Conservation (phyloP, 192 early-diverging fungal genomes). For the Backusella morwellensis region DNA sequence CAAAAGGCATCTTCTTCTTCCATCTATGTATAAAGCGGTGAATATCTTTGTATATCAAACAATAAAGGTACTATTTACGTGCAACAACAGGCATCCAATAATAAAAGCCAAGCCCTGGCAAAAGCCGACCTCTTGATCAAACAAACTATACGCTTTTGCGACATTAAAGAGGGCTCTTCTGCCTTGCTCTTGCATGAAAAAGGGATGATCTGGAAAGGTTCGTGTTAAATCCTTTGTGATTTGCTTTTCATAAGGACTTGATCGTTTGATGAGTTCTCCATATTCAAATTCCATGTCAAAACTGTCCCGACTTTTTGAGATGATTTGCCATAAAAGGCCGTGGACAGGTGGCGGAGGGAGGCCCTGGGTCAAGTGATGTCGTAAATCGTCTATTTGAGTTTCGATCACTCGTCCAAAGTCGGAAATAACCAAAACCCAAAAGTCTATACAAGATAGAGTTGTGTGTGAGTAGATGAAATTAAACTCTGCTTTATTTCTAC, state of each 20-base stretch:
- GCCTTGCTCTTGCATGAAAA: constrained; percentile 80
- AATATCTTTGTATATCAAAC: neutral
- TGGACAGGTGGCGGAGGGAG: constrained; percentile 78
- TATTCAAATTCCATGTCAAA: constrained; percentile 73
- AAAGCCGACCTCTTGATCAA: constrained; percentile 94
- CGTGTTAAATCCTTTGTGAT: constrained; percentile 87
- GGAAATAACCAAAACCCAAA: constrained; percentile 88
- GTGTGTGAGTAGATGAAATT: neutral
- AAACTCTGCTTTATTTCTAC: neutral
- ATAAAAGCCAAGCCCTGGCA: constrained; percentile 98
- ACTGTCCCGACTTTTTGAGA: constrained; percentile 75
- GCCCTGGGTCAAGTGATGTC: constrained; percentile 73
- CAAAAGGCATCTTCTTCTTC: constrained; percentile 97
- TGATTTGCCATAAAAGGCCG: constrained; percentile 91
- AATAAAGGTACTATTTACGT: constrained; percentile 52
- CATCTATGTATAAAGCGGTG: constrained; percentile 59
- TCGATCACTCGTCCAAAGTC: constrained; percentile 79
- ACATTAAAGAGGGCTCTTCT: constrained; percentile 89
- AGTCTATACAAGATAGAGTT: constrained; percentile 50
- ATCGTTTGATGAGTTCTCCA: constrained; percentile 62
- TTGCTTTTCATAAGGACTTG: constrained; percentile 81
- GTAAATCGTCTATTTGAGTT: constrained; percentile 67
- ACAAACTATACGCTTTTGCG: constrained; percentile 89
- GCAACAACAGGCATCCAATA: constrained; percentile 85
- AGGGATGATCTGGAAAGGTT: constrained; percentile 86